phyloP scores from a whole-genome alignment of 768 basidiomycete genomes.

The Suillus alpinus region DNA sequence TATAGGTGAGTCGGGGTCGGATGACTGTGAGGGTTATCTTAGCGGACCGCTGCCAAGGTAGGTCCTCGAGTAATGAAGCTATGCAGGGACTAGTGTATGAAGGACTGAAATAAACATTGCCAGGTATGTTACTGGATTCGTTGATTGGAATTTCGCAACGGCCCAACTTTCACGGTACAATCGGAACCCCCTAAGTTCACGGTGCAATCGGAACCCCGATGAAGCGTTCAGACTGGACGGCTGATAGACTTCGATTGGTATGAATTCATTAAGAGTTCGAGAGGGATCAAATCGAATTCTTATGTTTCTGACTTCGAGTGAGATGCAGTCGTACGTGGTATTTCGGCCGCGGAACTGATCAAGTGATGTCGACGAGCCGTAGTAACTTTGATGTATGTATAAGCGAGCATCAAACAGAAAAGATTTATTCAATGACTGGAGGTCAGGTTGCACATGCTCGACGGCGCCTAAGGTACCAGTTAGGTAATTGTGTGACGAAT shows the following conservation, averaged over 20 bases:
- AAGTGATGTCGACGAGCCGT: background rate
- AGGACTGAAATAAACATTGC: background rate
- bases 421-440: background rate
- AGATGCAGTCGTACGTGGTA: background rate
- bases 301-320: background rate
- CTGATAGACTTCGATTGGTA: background rate
- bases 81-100: background rate
- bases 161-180: background rate
- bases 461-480: background rate
- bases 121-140: no score
- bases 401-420: background rate
- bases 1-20: background rate
- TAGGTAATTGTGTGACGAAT: background rate
- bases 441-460: background rate
- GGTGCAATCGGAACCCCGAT: no score
- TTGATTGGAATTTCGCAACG: background rate
- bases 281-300: background rate
- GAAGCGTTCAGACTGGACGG: no score
- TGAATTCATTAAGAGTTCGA: background rate
- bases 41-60: background rate
- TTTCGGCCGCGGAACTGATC: background rate
- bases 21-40: background rate
- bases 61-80: background rate
- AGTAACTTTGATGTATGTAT: background rate
- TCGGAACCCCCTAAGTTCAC: background rate